Evolutionary conservation across 164 flowering plant genomes (phyloP).

Genomic region (Taxillus chinensis): DNA sequence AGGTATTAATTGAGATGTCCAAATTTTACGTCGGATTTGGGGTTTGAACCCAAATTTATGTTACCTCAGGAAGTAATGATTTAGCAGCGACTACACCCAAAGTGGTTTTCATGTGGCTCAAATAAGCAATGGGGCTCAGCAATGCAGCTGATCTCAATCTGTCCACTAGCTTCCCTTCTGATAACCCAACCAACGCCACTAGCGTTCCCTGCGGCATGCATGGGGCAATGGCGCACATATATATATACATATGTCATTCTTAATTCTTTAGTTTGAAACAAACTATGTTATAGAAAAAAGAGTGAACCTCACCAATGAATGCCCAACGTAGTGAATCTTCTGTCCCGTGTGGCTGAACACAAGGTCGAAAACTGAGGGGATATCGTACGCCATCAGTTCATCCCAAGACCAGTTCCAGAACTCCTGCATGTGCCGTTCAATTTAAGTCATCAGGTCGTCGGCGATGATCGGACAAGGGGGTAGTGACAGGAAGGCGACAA

Average conservation of each 20-base stretch:
- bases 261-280: too few species aligned
- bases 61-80: background rate
- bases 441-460: too few species aligned
- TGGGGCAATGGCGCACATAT: too few species aligned
- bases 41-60: too few species aligned
- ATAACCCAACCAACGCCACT: background rate
- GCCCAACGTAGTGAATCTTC: background rate
- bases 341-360: background rate
- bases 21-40: too few species aligned
- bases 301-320: background rate
- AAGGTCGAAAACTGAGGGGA: background rate
- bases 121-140: conserved; percentile 3
- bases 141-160: background rate
- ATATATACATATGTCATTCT: too few species aligned
- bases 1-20: too few species aligned
- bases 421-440: background rate
- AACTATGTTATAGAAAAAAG: too few species aligned
- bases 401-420: background rate
- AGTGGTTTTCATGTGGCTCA: background rate
- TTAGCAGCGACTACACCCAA: background rate
- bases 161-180: conserved; percentile 1
- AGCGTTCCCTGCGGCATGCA: background rate
- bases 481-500: too few species aligned
- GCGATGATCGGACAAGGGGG: too few species aligned
- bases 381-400: background rate